Evolutionary conservation across 805 yeast species (phyloP).

Genomic region (Candida sakaeoensis): DNA sequence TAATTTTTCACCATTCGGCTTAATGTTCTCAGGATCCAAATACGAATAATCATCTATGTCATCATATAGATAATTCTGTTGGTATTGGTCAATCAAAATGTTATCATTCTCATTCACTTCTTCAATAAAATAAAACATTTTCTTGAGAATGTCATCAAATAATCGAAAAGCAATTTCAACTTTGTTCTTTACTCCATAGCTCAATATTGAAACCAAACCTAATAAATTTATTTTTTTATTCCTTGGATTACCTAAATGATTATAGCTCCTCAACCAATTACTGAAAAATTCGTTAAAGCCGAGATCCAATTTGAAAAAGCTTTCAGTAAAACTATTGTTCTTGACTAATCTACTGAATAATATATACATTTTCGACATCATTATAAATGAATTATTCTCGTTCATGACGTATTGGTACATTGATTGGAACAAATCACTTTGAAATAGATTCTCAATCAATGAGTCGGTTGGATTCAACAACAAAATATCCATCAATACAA

Average conservation of each 20-base stretch:
- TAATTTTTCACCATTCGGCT: slow-evolving; percentile 40
- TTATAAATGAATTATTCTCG: slow-evolving; percentile 40
- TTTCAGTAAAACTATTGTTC: slow-evolving; percentile 31
- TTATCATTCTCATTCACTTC: slow-evolving; percentile 59
- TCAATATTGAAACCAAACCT: slow-evolving; percentile 53
- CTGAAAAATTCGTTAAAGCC: slow-evolving; percentile 22
- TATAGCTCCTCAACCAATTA: slow-evolving; percentile 39
- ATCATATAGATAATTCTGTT: slow-evolving; percentile 33
- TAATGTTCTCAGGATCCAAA: slow-evolving; percentile 34
- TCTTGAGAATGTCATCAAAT: slow-evolving; percentile 28
- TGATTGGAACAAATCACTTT: slow-evolving; percentile 44
- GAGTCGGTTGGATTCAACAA: slow-evolving; percentile 30
- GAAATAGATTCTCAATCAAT: slow-evolving; percentile 29
- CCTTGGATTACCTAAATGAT: slow-evolving; percentile 67
- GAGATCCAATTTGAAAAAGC: slow-evolving; percentile 16
- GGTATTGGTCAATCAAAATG: slow-evolving; percentile 35
- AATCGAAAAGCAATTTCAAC: slow-evolving; percentile 16
- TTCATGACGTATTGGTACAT: slow-evolving; percentile 39
- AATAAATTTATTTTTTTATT: slow-evolving; percentile 65
- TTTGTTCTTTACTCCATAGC: slow-evolving; percentile 26
- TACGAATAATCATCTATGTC: slow-evolving; percentile 42
- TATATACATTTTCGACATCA: slow-evolving; percentile 32
- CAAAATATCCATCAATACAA: slow-evolving; percentile 52
- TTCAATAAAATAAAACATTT: slow-evolving; percentile 53
- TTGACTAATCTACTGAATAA: slow-evolving; percentile 37